Conservation (phyloP, 805 yeast species). For the Candida berthetii region DNA sequence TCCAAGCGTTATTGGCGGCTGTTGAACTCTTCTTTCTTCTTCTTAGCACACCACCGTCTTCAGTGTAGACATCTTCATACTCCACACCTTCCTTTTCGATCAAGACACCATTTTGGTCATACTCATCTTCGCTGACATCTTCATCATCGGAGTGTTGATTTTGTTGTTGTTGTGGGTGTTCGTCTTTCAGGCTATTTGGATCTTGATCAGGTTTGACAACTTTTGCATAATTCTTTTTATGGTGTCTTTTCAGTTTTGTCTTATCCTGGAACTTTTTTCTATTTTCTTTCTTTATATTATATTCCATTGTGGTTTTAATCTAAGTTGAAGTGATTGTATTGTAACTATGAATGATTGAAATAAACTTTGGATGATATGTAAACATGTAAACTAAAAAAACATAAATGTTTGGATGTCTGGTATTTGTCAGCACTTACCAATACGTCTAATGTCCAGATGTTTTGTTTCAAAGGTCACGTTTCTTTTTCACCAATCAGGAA, state of each 20-base stretch:
- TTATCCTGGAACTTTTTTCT: slow-evolving; percentile 36
- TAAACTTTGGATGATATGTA: too few relatives aligned
- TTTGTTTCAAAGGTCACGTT: too few relatives aligned
- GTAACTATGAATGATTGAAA: too few relatives aligned
- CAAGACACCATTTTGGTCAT: not conserved
- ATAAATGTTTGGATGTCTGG: not conserved
- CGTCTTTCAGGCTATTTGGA: slow-evolving; percentile 4
- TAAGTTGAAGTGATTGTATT: too few relatives aligned
- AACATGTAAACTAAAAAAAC: not conserved
- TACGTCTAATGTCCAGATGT: too few relatives aligned
- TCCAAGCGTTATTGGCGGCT: slow-evolving; percentile 12
- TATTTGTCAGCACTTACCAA: not conserved
- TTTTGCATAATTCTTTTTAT: slow-evolving; percentile 30
- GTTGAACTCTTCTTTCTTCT: slow-evolving; percentile 4
- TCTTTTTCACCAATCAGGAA: too few relatives aligned
- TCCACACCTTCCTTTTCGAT: slow-evolving; percentile 3
- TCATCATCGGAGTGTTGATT: slow-evolving; percentile 15
- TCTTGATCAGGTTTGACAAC: slow-evolving; percentile 15
- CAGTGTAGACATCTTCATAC: slow-evolving; percentile 2
- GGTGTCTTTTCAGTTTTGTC: slow-evolving; percentile 29
- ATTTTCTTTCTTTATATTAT: slow-evolving; percentile 29
- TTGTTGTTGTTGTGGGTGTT: slow-evolving; percentile 7
- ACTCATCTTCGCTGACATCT: slow-evolving; percentile 8
- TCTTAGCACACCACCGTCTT: slow-evolving; percentile 1
- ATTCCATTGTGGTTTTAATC: slow-evolving; percentile 13